A percentile compares a stretch with the other conserved stretches of the same genome.
Evolutionary conservation across 345 rosid genomes (phyloP).

Genomic region (Mallotus nudiflorus): DNA sequence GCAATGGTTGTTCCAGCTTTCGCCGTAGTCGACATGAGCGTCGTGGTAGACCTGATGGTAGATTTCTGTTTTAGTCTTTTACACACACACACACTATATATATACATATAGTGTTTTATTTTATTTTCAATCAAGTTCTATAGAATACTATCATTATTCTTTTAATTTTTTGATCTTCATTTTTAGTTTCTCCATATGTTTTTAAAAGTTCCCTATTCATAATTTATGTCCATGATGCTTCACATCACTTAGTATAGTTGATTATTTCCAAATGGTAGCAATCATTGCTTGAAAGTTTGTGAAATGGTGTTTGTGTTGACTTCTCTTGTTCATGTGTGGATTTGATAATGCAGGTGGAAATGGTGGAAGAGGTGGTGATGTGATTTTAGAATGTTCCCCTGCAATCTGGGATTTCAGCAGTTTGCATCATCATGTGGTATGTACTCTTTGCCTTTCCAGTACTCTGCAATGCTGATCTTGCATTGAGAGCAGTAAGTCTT

Average conservation of each 20-base stretch:
- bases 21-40: constrained; percentile 52
- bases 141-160: neutral
- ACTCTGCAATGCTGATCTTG: neutral
- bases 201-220: neutral
- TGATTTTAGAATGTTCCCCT: constrained; percentile 78
- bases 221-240: neutral
- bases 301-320: neutral
- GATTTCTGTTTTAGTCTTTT: neutral
- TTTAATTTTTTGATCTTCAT: neutral
- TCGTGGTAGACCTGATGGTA: constrained; percentile 63
- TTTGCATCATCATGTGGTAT: constrained; percentile 78
- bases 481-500: neutral
- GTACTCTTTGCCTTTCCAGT: constrained; percentile 23
- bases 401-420: constrained; percentile 91
- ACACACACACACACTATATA: too few relatives aligned
- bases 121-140: too few relatives aligned
- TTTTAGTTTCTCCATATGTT: too few relatives aligned
- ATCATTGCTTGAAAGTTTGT: neutral
- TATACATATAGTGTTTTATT: too few relatives aligned
- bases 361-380: constrained; percentile 98
- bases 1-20: constrained; percentile 55
- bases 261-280: neutral
- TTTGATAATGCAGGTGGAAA: constrained; percentile 65
- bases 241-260: neutral
- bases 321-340: constrained; percentile 15